Conservation (phyloP, 371 early-diverging fungal species). For the Thermomucor indicae-seudaticae region DNA sequence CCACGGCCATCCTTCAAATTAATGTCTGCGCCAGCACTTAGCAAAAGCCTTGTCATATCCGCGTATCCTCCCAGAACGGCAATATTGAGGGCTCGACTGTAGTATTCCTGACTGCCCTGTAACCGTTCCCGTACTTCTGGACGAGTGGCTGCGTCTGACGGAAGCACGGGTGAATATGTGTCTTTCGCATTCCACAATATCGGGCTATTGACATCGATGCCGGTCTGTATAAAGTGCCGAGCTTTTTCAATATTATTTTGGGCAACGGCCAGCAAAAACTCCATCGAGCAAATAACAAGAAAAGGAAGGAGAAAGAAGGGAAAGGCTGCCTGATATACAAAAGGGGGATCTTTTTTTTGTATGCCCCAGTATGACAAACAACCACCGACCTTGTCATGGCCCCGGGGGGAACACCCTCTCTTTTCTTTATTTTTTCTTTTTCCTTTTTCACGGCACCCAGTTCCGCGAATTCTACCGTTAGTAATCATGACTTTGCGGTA, state of each 20-base stretch:
- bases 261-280: conserved; percentile 45
- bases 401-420: neutral
- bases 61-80: conserved; percentile 66
- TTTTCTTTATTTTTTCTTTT: neutral
- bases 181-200: conserved; percentile 49
- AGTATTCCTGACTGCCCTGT: conserved; percentile 41
- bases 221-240: conserved; percentile 36
- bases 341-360: neutral
- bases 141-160: conserved; percentile 23
- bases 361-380: neutral
- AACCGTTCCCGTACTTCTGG: conserved; percentile 29
- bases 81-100: conserved; percentile 61
- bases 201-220: conserved; percentile 49
- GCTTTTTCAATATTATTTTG: conserved; percentile 49
- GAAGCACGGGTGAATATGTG: conserved; percentile 39
- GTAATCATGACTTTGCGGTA: too few species aligned
- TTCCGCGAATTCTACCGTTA: conserved; percentile 1
- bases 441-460: conserved; percentile 1
- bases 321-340: neutral
- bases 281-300: conserved; percentile 26
- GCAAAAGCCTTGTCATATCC: conserved; percentile 51
- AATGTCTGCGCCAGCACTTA: conserved; percentile 63
- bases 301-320: neutral
- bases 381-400: neutral
- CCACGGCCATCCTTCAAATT: conserved; percentile 66